Conservation (phyloP, 257 asterid species). For the Coffea eugenioides region DNA sequence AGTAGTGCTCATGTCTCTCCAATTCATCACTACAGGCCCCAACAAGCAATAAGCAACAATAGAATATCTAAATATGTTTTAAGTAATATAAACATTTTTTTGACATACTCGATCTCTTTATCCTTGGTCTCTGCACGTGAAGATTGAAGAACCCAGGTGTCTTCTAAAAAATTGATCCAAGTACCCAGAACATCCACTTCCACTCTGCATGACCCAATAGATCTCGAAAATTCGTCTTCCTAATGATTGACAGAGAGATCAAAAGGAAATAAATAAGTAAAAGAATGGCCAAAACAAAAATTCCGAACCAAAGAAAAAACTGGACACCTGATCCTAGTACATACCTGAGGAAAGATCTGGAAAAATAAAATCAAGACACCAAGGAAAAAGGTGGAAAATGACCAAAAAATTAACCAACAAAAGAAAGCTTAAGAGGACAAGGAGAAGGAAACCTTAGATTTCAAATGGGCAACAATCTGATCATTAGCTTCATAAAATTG, state of each 20-base stretch:
- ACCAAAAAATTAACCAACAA: background rate
- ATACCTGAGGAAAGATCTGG: background rate
- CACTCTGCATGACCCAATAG: slow-evolving; percentile 63
- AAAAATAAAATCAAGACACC: background rate
- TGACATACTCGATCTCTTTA: slow-evolving; percentile 62
- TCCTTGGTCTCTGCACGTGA: slow-evolving; percentile 63
- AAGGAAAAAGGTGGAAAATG: slow-evolving; percentile 9
- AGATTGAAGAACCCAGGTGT: slow-evolving; percentile 89
- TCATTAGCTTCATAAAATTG: slow-evolving; percentile 97
- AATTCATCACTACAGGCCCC: slow-evolving; percentile 65
- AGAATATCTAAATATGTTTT: background rate
- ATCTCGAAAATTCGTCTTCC: slow-evolving; percentile 81
- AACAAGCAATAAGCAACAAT: slow-evolving; percentile 23
- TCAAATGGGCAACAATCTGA: slow-evolving; percentile 85
- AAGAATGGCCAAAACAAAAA: slow-evolving; percentile 5
- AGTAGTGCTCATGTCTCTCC: slow-evolving; percentile 79
- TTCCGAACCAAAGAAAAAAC: slow-evolving; percentile 6
- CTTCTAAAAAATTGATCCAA: slow-evolving; percentile 92
- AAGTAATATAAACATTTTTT: slow-evolving; percentile 1
- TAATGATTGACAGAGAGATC: slow-evolving; percentile 27
- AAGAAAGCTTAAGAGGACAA: slow-evolving; percentile 5
- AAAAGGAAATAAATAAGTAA: background rate
- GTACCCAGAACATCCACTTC: slow-evolving; percentile 73
- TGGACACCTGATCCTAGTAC: slow-evolving; percentile 13
- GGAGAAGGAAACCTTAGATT: slow-evolving; percentile 60